Evolutionary conservation across 2,329 filamentous ascomycete genomes (phyloP).

Genomic region (Lomentospora prolificans): DNA sequence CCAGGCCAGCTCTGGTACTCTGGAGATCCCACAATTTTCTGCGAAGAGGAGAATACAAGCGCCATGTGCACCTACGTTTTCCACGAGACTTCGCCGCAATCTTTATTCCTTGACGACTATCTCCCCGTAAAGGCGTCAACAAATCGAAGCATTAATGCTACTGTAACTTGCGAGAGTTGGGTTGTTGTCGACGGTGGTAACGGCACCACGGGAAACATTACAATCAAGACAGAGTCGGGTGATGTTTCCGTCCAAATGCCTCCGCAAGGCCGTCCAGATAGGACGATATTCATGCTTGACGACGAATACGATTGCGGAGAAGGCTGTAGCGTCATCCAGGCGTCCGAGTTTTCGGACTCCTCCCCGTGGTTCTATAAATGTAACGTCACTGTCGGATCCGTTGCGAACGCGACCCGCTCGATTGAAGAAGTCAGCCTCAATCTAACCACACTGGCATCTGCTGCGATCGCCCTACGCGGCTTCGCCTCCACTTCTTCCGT

Average conservation of each 20-base stretch:
- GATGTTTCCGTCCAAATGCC: neutral
- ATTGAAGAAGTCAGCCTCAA: neutral
- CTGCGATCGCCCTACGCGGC: neutral
- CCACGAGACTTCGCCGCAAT: neutral
- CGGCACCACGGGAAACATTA: neutral
- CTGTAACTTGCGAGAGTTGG: neutral
- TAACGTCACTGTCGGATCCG: neutral
- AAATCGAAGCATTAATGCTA: neutral
- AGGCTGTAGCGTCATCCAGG: neutral
- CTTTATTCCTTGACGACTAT: neutral
- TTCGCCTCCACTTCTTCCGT: neutral
- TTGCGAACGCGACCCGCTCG: neutral
- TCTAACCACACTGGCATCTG: neutral
- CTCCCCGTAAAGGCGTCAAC: neutral
- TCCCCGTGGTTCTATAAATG: neutral
- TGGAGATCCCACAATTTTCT: neutral
- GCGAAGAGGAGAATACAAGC: neutral
- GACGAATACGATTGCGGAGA: neutral
- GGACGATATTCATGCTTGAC: neutral
- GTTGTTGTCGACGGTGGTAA: neutral
- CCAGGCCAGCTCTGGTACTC: neutral
- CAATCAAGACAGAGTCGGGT: neutral
- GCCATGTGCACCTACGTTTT: neutral
- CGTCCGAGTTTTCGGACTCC: neutral
- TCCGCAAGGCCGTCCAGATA: neutral